Base-by-base conservation (phyloP, 768 basidiomycete species). In the Mrakia frigida region DNA sequence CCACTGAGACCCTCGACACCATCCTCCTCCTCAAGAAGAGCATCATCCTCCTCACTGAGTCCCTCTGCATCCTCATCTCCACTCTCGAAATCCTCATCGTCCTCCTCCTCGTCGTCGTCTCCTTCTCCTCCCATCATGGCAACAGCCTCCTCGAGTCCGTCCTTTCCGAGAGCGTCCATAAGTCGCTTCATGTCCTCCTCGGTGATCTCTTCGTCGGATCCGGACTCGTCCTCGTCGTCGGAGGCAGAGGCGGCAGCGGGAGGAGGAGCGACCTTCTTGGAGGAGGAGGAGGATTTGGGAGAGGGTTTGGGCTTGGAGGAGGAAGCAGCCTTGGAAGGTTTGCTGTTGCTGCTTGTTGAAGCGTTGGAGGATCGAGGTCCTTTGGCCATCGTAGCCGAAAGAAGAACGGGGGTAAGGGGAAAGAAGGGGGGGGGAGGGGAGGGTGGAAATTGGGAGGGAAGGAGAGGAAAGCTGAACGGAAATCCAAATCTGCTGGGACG, bases 61-160 rank as follows among this genome's bases (percentile, higher is more conserved):
- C 43, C 69, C 35, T 77, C 75, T n/a, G 33, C 75, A 14, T 73
- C 75, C 10, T 25, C 75, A 21, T 77, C 75, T 28, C 23, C 60
- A 37, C 33, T 46, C 56, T 43, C 75, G 59, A 70, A 72, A 43
- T 78, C 77, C n/a, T 69, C 73, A 37, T 77, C 77, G 46, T 78
- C 73, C 11, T 75, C 74, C 11, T 75, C 74, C 23, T 77, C 75
- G 14, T 71, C 69, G 6, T 6, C 5, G 43, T 70, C 77, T 53
- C 23, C 59, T 4, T 33, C 63, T 46, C 33, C 67, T 52, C n/a
- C 43, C 63, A 78, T 73, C 68, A 74, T 73, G 23, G 67, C 73
- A n/a, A 78, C 52, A 31, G 77, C 77, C 46, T 78, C 77, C 68
- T 78, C 35, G 25, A 78, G 63, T 18, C 77, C 77, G 18, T 78